Conservation (phyloP, 2,329 filamentous ascomycete species). For the Ascochyta viciae-villosae region DNA sequence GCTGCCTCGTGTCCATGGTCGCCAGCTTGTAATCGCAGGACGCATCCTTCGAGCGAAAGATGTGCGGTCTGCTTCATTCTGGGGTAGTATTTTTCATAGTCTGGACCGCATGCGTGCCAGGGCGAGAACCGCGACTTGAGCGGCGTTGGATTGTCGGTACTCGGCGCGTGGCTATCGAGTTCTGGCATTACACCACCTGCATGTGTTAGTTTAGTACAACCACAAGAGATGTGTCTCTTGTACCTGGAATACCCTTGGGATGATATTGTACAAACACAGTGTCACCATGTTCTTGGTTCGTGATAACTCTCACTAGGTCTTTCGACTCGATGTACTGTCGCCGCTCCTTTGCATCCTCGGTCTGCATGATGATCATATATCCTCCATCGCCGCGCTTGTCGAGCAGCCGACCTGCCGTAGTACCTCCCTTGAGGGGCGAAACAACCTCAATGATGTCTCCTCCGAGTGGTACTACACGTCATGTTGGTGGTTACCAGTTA, state of each 20-base stretch:
- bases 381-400: slow-evolving; percentile 54
- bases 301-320: slow-evolving; percentile 49
- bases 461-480: slow-evolving; percentile 48
- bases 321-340: slow-evolving; percentile 48
- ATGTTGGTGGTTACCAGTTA: slow-evolving; percentile 1
- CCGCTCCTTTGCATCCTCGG: slow-evolving; percentile 47
- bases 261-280: slow-evolving; percentile 54
- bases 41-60: slow-evolving; percentile 46
- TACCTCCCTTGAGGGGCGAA: slow-evolving; percentile 48
- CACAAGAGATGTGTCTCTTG: not conserved
- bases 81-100: slow-evolving; percentile 44
- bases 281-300: slow-evolving; percentile 43
- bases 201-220: slow-evolving; percentile 1
- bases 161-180: slow-evolving; percentile 50
- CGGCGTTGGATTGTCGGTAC: slow-evolving; percentile 47
- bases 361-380: slow-evolving; percentile 60
- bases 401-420: slow-evolving; percentile 52
- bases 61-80: slow-evolving; percentile 49
- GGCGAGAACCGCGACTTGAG: slow-evolving; percentile 50
- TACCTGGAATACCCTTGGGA: slow-evolving; percentile 52
- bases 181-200: slow-evolving; percentile 54
- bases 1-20: slow-evolving; percentile 48
- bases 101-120: slow-evolving; percentile 54
- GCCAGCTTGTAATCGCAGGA: slow-evolving; percentile 48
- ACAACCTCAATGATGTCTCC: slow-evolving; percentile 55